Evolutionary conservation across 352 stramenopile species (phyloP), one percentile per base, ranked within the genome.

Genomic region (Saprolegnia parasitica): DNA sequence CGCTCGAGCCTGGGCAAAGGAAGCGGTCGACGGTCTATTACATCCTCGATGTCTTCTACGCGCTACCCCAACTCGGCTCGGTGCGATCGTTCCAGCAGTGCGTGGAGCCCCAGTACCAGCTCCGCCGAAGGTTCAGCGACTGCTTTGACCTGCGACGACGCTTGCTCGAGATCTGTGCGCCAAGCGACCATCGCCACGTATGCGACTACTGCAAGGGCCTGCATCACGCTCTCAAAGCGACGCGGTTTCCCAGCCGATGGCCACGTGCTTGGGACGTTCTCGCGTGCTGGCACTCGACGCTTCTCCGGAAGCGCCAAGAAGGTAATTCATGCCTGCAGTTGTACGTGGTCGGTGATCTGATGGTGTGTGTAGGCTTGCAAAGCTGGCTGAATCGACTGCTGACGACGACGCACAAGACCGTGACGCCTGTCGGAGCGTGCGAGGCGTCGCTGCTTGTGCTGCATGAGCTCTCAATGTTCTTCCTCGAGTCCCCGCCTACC

Each of bases 351-450:
- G 20, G 11, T 24, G 24, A 60, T 24, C 16, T 21, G 2, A 24
- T 9, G 13, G 3, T 49, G 42, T 49, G 42, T 4, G 20, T 61
- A 70, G 63, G 42, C 6, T 39, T 70, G 6, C 32, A 70, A 61
- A 49, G 21, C 16, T 70, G 63, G 63, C 20, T 70, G 45, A 70
- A 70, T 61, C 63, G 37, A 37, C 54, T 70, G 21, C 63, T 70
- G 11, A n/a, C 37, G 18, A 20, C 50, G 20, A 39, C 63, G 8
- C 52, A 60, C 52, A 60, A 60, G 35, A 26, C 35, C 13, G 52
- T 60, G 13, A 18, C 16, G 13, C 52, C 24, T 4, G 24, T 60
- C 13, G 24, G 52, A 3, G 10, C 24, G n/a, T 60, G 52, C 35
- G 52, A 60, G 20, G 52, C 24, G 11, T 60, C 52, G 13, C 11